Base-by-base conservation (phyloP, 768 basidiomycete species). In the Lentinula guzmanii region DNA sequence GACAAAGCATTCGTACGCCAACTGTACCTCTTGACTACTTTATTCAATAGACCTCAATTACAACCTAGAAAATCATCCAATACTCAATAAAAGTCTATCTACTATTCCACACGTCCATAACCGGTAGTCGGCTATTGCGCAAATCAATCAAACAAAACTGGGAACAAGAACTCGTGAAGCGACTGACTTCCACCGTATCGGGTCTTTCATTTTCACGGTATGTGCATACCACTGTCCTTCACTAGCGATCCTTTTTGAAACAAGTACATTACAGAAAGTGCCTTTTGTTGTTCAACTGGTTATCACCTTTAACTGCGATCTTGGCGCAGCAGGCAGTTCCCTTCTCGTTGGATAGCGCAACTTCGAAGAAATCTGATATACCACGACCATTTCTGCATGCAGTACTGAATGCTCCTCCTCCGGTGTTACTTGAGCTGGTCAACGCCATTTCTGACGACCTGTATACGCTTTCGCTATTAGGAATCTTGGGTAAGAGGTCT, bases 201-300 rank as follows among this genome's bases (percentile, higher is more conserved):
- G 86, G 89, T 2, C 77, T 94, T 61, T 93, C 92, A 11, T 80
- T 91, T 52, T 80, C 90, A 52, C 84, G 91, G 92, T 90, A 53
- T 48, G 71, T 69, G 46, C 43, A 21, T 48, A 18, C 42, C n/a
- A 59, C 52, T 62, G 52, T 52, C 10, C 28, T 45, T 10, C 43
- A 42, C 48, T 53, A 16, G 21, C 13, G 4, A 8, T 39, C 37
- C 11, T 39, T 33, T n/a, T 53, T 42, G 62, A 34, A 62, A 53
- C 31, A 28, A 18, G 61, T 37, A 37, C 33, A 63, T 18, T 42
- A 58, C 70, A 94, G 92, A 74, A 92, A 91, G 77, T 81, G 86
- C 61, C 79, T 94, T 41, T 76, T 94, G 57, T 75, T 94, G 48
- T 91, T 93, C 79, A 91, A 92, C 74, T 94, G 92, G 92, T 73